A percentile compares a stretch with the other conserved stretches of the same genome.
These are phyloP conservation scores for Draba incana DNA, from an alignment of 345 rosid species.

Conservation along the genomic window DNA sequence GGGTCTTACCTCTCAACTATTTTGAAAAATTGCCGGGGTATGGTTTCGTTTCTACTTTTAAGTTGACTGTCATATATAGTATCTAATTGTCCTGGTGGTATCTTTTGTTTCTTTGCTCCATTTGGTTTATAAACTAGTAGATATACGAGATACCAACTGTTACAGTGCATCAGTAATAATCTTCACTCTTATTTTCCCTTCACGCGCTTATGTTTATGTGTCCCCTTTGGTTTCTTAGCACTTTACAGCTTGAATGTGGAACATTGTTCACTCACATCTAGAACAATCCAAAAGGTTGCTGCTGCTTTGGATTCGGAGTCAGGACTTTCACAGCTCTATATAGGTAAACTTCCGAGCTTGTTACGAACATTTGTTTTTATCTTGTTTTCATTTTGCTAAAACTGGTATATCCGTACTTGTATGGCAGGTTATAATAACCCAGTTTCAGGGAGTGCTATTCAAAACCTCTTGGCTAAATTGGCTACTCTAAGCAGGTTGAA, in stretches of 20 bases:
- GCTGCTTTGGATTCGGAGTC: conserved; percentile 65
- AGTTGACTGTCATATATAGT: background rate
- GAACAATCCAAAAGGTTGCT: conserved; percentile 78
- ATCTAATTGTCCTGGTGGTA: conserved; percentile 20
- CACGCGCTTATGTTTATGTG: conserved; percentile 14
- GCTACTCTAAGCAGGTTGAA: conserved; percentile 63
- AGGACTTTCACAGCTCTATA: conserved; percentile 67
- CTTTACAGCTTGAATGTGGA: conserved; percentile 83
- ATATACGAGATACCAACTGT: conserved; percentile 5
- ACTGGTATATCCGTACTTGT: conserved; percentile 12
- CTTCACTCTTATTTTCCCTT: conserved; percentile 16
- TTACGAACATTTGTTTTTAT: conserved; percentile 7
- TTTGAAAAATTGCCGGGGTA: conserved; percentile 80
- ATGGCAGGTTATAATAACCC: conserved; percentile 71
- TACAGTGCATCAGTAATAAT: background rate
- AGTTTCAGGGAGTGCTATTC: conserved; percentile 65
- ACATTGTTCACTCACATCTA: conserved; percentile 78
- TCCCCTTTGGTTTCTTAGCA: conserved; percentile 50
- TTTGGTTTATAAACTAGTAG: conserved; percentile 11
- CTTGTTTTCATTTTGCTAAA: conserved; percentile 19
- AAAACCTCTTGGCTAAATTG: conserved; percentile 65
- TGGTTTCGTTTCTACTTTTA: conserved; percentile 5
- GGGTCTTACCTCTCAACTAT: conserved; percentile 92
- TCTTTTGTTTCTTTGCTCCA: conserved; percentile 21
- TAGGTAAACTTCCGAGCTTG: conserved; percentile 54